phyloP scores from a whole-genome alignment of 2,329 filamentous ascomycete genomes.

The Cytospora chrysosperma region DNA sequence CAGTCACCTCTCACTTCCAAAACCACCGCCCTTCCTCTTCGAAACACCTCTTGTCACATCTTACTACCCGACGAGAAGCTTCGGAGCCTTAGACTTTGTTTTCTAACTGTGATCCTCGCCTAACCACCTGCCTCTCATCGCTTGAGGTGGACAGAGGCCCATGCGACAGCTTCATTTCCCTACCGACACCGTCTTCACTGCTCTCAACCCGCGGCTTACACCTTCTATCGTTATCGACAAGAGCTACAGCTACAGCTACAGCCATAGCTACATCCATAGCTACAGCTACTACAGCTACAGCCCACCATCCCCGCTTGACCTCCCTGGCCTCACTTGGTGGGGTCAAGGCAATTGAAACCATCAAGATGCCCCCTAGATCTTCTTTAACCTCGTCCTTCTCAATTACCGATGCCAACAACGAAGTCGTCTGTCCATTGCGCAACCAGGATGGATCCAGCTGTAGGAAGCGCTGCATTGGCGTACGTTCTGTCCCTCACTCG shows the following conservation, averaged over 20 bases:
- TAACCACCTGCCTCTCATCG: constrained; percentile 21
- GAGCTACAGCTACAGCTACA: constrained; percentile 26
- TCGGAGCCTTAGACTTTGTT: constrained; percentile 36
- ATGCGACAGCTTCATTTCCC: constrained; percentile 30
- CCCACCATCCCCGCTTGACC: not conserved
- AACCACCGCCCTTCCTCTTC: constrained; percentile 34
- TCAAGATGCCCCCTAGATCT: constrained; percentile 80
- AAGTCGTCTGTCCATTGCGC: constrained; percentile 92
- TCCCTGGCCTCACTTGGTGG: constrained; percentile 49
- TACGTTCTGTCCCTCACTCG: constrained; percentile 52
- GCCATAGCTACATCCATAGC: too few relatives aligned
- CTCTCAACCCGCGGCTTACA: constrained; percentile 14
- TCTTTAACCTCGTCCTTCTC: constrained; percentile 88
- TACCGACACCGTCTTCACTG: not conserved
- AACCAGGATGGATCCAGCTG: constrained; percentile 97
- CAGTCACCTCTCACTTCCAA: constrained; percentile 27
- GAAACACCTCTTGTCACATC: constrained; percentile 48
- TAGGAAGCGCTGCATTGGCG: constrained; percentile 95
- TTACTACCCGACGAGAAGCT: constrained; percentile 34
- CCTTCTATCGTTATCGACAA: constrained; percentile 30
- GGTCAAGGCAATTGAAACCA: constrained; percentile 39
- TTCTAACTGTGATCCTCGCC: not conserved
- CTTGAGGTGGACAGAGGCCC: constrained; percentile 25
- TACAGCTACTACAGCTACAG: constrained; percentile 20
- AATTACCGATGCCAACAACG: constrained; percentile 87